Percentiles rank a stretch among this genome's conserved stretches.
These are phyloP conservation scores for Oropetium thomaeum DNA, from an alignment of 176 grass and related monocot species.

Conservation along the genomic window DNA sequence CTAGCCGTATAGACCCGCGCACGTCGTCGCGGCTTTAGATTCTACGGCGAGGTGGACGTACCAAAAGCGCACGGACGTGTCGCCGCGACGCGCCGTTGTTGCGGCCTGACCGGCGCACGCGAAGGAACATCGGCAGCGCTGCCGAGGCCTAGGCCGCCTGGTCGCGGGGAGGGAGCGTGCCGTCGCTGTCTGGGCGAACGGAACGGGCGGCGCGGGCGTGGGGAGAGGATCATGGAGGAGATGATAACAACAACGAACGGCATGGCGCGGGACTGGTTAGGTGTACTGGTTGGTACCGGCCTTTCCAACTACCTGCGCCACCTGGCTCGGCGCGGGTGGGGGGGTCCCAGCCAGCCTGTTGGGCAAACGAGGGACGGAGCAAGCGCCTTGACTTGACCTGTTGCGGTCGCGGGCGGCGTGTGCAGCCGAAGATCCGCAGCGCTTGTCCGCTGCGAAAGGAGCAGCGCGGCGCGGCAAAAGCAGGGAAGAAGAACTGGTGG, in stretches of 20 bases:
- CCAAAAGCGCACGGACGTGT: neutral
- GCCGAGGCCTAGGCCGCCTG: too few relatives aligned
- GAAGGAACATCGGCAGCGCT: too few relatives aligned
- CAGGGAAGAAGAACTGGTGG: neutral
- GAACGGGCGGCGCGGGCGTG: neutral
- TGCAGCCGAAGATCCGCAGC: neutral
- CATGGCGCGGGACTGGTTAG: neutral
- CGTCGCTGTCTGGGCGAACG: neutral
- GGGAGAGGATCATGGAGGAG: too few relatives aligned
- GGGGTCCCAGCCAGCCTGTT: too few relatives aligned
- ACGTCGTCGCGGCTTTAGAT: neutral
- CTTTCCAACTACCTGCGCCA: conserved; percentile 31
- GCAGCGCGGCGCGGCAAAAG: neutral
- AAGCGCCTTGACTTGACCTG: neutral
- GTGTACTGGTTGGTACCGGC: conserved; percentile 43
- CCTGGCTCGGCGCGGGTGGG: conserved; percentile 16
- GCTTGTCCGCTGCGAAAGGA: neutral
- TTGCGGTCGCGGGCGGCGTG: neutral
- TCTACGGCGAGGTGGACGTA: neutral
- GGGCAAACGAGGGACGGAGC: neutral
- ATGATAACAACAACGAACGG: neutral
- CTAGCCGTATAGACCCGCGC: neutral
- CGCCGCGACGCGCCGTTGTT: neutral
- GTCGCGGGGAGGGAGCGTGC: too few relatives aligned
- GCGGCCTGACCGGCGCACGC: too few relatives aligned